Base-by-base conservation (phyloP, 495 filamentous ascomycete species). In the Oidiodendron maius region DNA sequence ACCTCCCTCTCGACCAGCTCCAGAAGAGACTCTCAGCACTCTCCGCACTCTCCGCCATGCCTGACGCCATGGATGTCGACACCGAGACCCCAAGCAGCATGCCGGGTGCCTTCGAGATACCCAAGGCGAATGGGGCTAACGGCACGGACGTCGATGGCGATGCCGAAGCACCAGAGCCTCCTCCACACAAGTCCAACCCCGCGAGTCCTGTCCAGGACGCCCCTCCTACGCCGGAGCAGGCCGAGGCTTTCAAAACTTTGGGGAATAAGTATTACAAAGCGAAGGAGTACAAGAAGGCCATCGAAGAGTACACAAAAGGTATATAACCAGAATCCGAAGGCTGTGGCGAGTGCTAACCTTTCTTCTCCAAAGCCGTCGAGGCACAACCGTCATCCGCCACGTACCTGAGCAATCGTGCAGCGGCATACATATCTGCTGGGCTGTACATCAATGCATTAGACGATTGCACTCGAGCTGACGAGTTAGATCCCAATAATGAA, bases 241-340 rank as follows among this genome's bases (percentile, higher is more conserved):
- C 90, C 4, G 93, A 97, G 63, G 76, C 77, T 16, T 94, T 83
- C 76, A 98, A 98, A 71, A 76, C 87, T 56, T 80, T 86, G 21
- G 93, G 93, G 24, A 98, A 98, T 71, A 94, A 91, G 59, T 91
- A 86, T 60, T 98, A 95, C 75, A 96, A 96, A 71, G 83, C 86
- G 48, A 84, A 82, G 58, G 83, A 96, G 55, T 98, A 90, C 62
- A 67, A 71, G 32, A 81, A 82, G 55, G 91, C 94, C 17, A 86
- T 96, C 59, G 78, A 86, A 53, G 87, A 95, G 62, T 98, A 97
- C 62, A 90, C 84, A 43, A 96, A 95, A 78, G 93, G 90, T 96
- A 66, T 23, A 12, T 24, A 21, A 17, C 17, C 30, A 17, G 10
- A 39, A 13, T 18, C n/a, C 18, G 16, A 26, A 21, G 6, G 15